phyloP scores from a whole-genome alignment of 75 land plant genomes.

The Azolla pinnata region DNA sequence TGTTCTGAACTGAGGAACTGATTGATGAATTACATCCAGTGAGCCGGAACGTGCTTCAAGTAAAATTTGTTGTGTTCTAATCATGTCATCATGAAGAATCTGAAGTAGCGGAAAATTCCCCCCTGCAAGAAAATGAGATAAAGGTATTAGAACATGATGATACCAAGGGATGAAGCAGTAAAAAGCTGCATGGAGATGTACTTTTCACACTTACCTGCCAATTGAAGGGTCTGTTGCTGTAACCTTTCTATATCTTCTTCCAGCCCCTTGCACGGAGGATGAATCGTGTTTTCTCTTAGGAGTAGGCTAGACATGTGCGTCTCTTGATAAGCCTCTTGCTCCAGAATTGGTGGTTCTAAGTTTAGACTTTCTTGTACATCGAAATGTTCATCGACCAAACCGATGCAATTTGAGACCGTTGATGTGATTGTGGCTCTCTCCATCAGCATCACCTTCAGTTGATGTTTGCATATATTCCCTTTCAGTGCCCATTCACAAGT shows the following conservation, averaged over 20 bases:
- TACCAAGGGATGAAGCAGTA: not conserved
- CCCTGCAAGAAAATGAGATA: not conserved
- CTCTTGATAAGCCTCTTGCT: constrained; percentile 6
- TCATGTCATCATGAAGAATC: constrained; percentile 7
- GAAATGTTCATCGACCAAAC: constrained; percentile 1
- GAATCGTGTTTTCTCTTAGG: not conserved
- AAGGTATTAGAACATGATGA: not conserved
- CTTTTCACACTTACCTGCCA: not conserved
- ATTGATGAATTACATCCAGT: constrained; percentile 2
- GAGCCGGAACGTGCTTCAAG: constrained; percentile 6
- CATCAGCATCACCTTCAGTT: constrained; percentile 44
- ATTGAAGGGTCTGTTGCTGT: constrained; percentile 4
- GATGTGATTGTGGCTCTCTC: constrained; percentile 1
- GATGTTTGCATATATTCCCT: constrained; percentile 80
- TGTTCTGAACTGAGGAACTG: constrained; percentile 2
- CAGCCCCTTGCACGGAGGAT: not conserved
- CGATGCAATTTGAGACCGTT: not conserved
- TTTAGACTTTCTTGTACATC: not conserved
- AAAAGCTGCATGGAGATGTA: not conserved
- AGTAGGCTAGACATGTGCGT: not conserved
- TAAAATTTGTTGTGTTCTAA: constrained; percentile 1
- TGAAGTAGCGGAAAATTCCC: constrained; percentile 9
- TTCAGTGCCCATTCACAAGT: constrained; percentile 62
- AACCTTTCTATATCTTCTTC: constrained; percentile 7
- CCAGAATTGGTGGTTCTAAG: not conserved